These are phyloP conservation scores for Kazachstania sp. DNA, from an alignment of 1,139 yeast genomes.

Conservation along the genomic window DNA sequence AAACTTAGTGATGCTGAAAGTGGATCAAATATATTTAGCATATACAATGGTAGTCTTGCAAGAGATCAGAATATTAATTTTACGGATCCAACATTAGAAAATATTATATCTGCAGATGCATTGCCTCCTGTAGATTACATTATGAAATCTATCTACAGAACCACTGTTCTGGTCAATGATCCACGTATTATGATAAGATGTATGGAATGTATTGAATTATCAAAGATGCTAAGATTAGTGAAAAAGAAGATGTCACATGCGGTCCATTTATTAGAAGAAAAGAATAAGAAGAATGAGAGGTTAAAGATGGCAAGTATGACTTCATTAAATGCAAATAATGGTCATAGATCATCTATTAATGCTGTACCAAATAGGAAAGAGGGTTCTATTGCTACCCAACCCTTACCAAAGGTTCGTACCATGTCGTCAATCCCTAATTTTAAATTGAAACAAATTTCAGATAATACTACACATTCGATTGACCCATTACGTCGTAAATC, in stretches of 20 bases:
- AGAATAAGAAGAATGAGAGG: slow-evolving; percentile 2
- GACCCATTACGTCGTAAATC: slow-evolving; percentile 2
- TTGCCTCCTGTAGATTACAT: slow-evolving; percentile 47
- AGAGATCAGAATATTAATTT: not conserved
- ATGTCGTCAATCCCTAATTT: slow-evolving; percentile 1
- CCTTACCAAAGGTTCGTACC: not conserved
- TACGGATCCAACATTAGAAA: slow-evolving; percentile 39
- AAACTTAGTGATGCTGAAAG: not conserved
- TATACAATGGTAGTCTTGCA: not conserved
- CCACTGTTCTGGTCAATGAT: slow-evolving; percentile 53
- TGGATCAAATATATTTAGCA: not conserved
- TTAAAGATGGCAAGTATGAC: not conserved
- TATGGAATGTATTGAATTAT: slow-evolving; percentile 52
- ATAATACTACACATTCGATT: not conserved
- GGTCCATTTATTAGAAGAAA: slow-evolving; percentile 8
- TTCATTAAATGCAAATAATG: not conserved
- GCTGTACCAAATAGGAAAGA: slow-evolving; percentile 2
- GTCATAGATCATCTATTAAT: not conserved
- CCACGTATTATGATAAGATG: slow-evolving; percentile 56
- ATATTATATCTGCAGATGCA: slow-evolving; percentile 44
- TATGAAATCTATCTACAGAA: slow-evolving; percentile 51
- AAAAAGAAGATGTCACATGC: slow-evolving; percentile 23
- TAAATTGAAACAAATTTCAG: slow-evolving; percentile 3
- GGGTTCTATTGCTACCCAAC: not conserved
- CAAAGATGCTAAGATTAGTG: slow-evolving; percentile 36